Conservation (phyloP, 805 yeast genomes). For the Isabelozyma pseudorhagii region DNA sequence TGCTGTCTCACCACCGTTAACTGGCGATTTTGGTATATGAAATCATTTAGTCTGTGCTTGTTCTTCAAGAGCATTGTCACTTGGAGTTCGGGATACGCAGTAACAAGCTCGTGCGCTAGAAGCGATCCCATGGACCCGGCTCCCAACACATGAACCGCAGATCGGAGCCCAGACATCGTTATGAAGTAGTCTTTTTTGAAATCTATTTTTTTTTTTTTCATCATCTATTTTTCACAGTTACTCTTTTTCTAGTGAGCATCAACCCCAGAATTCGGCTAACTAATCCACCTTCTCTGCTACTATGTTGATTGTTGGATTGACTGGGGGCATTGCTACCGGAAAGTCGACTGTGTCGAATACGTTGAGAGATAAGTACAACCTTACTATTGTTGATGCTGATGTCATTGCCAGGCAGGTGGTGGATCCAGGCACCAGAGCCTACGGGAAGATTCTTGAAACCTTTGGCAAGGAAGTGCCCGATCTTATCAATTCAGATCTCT, state of each 20-base stretch:
- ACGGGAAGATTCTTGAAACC: constrained; percentile 56
- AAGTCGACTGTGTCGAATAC: constrained; percentile 81
- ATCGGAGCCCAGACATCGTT: too few relatives aligned
- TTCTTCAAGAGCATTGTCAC: constrained; percentile 36
- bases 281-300: not conserved
- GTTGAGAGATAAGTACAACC: constrained; percentile 46
- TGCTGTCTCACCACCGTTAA: constrained; percentile 23
- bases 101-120: constrained; percentile 43
- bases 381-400: constrained; percentile 86
- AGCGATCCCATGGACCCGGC: constrained; percentile 54
- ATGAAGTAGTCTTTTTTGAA: too few relatives aligned
- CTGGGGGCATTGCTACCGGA: constrained; percentile 98
- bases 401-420: constrained; percentile 82
- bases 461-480: constrained; percentile 57
- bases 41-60: constrained; percentile 39
- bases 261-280: not conserved
- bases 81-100: constrained; percentile 32
- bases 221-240: not conserved
- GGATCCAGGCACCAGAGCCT: constrained; percentile 73
- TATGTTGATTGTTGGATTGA: constrained; percentile 91
- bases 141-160: constrained; percentile 41
- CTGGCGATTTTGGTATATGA: constrained; percentile 37
- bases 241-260: not conserved
- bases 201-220: not conserved
- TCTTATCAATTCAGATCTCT: constrained; percentile 37